Evolutionary conservation across 352 stramenopile species (phyloP).

Genomic region (Globisporangium mamillatum): DNA sequence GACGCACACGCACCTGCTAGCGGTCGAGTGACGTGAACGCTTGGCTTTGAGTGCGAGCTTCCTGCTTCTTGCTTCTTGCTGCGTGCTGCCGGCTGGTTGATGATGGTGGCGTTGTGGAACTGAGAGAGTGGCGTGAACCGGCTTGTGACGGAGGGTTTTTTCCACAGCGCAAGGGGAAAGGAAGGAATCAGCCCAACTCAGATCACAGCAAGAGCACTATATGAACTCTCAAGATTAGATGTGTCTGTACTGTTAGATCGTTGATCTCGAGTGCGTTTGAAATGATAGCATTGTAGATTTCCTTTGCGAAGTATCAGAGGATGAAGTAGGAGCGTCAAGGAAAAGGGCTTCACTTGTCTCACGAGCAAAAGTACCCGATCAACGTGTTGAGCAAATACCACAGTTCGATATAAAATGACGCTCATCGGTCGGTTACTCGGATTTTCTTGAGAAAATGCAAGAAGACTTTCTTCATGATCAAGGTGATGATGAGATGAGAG

Average conservation of each 20-base stretch:
- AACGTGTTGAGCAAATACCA: too few species aligned
- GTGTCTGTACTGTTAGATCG: background rate
- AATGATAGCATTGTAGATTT: background rate
- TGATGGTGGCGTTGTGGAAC: background rate
- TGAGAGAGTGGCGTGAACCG: conserved; percentile 8
- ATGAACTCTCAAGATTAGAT: background rate
- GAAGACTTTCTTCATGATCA: too few species aligned
- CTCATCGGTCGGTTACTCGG: too few species aligned
- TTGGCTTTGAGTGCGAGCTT: background rate
- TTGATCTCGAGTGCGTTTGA: background rate
- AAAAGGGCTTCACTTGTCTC: too few species aligned
- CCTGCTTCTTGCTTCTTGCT: background rate
- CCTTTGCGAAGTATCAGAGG: background rate
- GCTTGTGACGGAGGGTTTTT: background rate
- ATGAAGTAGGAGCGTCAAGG: background rate
- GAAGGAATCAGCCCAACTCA: background rate
- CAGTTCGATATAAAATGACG: too few species aligned
- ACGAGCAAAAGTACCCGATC: too few species aligned
- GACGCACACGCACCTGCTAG: background rate
- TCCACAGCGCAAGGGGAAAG: background rate
- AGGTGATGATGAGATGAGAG: too few species aligned
- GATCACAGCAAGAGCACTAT: background rate
- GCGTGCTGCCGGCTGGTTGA: background rate
- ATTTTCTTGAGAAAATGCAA: too few species aligned
- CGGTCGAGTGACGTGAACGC: background rate